Evolutionary conservation across 1,284 basidiomycete species (phyloP), one percentile per base, ranked within the genome.

Genomic region (Sporisorium scitamineum): DNA sequence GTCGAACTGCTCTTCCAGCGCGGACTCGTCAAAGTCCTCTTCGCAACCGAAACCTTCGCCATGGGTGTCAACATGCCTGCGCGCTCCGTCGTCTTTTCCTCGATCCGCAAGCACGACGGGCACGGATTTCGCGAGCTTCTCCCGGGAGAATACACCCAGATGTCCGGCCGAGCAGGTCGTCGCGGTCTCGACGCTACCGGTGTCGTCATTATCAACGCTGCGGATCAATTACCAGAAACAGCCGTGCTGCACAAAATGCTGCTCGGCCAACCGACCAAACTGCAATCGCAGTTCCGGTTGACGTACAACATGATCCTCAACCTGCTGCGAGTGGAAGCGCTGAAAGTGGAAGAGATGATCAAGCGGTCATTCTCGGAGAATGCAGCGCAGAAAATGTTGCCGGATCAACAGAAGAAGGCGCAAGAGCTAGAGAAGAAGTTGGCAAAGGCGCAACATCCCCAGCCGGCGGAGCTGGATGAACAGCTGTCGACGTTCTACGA

Each of bases 241-340:
- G n/a, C 42, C 52, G 56, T 71, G 18, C 44, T 62, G 54, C 89
- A 90, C 54, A 92, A 90, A 42, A 98, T 98, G 95, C 94, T 99
- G 84, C 90, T 97, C 18, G 97, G 97, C 16, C 90, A 88, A 56
- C 94, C 97, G 1, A 92, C 92, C 55, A 95, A 95, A 84, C 89
- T 99, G n/a, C 90, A 92, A 53, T 98, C 95, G 2, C 97, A 99
- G 84, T 99, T 99, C 89, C 90, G 97, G 54, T 88, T 99, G 73
- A 99, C 97, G 1, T 99, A 99, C 87, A 98, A 97, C 85, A 99
- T 99, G 97, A 98, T 99, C 70, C 88, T 99, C 67, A 99, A 99
- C 84, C 87, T 99, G 45, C 89, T 99, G 18, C 91, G 97, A 31
- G 96, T 99, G 9, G 97, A 99, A 84, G 95, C 97, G 2, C 88